Conservation (phyloP, 345 rosid genomes). For the Lumnitzera littorea region DNA sequence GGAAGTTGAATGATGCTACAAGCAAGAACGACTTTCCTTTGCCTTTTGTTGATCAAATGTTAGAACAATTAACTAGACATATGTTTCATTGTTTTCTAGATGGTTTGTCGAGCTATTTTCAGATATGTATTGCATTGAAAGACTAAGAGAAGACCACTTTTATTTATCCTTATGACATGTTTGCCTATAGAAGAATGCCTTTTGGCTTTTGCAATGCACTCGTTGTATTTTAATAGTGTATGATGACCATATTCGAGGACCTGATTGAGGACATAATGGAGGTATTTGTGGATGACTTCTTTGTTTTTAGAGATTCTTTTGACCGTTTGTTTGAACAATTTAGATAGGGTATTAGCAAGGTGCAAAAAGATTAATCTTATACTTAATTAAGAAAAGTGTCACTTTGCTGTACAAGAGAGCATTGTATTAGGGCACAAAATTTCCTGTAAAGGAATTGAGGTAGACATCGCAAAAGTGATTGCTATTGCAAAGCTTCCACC, state of each 20-base stretch:
- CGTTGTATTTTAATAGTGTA: background rate
- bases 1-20: background rate
- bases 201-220: conserved; percentile 2
- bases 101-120: background rate
- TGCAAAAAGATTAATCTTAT: background rate
- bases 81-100: background rate
- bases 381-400: background rate
- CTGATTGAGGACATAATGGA: background rate
- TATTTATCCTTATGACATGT: background rate
- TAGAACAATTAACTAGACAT: background rate
- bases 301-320: background rate
- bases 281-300: conserved; percentile 8
- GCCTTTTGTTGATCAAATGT: background rate
- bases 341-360: background rate
- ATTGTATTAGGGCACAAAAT: background rate
- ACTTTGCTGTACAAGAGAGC: background rate
- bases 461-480: background rate
- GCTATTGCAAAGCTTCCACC: background rate
- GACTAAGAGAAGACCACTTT: background rate
- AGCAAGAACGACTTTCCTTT: conserved; percentile 3
- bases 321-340: background rate
- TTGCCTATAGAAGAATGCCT: background rate
- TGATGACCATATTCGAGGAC: background rate
- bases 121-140: background rate
- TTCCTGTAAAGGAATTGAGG: background rate